Conservation (phyloP, 352 stramenopile genomes). For the Globisporangium iwayamae region DNA sequence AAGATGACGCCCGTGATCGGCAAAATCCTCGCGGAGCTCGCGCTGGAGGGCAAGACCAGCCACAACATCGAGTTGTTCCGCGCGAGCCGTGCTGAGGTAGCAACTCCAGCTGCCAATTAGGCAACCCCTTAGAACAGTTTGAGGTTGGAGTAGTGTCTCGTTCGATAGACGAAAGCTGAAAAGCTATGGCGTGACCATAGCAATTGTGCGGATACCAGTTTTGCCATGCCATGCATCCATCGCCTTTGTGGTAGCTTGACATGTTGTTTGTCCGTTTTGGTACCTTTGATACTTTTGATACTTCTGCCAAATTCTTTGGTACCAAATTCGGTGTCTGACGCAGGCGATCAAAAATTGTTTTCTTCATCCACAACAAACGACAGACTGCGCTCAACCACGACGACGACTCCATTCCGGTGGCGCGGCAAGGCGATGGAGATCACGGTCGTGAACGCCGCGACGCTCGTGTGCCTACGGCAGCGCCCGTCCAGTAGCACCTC, state of each 20-base stretch:
- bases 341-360: background rate
- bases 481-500: slow-evolving; percentile 2
- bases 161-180: too few species aligned
- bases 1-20: slow-evolving; percentile 86
- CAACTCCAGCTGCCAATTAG: background rate
- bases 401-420: background rate
- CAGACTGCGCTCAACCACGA: background rate
- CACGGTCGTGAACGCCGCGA: slow-evolving; percentile 19
- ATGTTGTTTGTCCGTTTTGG: too few species aligned
- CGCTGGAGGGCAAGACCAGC: slow-evolving; percentile 39
- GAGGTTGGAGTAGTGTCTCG: background rate
- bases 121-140: background rate
- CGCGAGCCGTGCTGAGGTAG: slow-evolving; percentile 10
- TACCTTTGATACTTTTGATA: background rate
- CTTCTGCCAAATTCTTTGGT: background rate
- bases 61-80: slow-evolving; percentile 45
- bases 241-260: too few species aligned
- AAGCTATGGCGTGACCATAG: too few species aligned
- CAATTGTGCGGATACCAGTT: too few species aligned
- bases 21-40: slow-evolving; percentile 71
- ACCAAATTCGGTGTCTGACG: background rate
- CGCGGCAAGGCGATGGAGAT: slow-evolving; percentile 9
- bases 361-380: background rate
- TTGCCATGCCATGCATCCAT: too few species aligned
- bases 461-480: slow-evolving; percentile 23